Percentiles rank a stretch among this genome's conserved stretches.
phyloP scores from a whole-genome alignment of 306 rosid species.

The Quercus rubra region DNA sequence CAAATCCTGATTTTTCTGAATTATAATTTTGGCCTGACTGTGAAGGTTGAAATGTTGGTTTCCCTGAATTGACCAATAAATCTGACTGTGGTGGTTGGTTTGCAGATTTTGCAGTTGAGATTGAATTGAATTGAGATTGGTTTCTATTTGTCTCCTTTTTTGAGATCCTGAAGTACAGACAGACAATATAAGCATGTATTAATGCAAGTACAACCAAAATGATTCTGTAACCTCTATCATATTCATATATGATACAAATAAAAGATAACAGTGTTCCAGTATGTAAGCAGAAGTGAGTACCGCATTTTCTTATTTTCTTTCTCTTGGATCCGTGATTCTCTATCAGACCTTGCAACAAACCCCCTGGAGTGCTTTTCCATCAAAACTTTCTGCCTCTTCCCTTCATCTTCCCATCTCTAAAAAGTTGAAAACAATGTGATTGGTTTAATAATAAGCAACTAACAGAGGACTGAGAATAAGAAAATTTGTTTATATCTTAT shows the following conservation, averaged over 20 bases:
- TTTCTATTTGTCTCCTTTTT: conserved; percentile 31
- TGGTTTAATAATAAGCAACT: conserved; percentile 7
- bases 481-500: not conserved
- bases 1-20: conserved; percentile 20
- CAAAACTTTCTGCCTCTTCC: conserved; percentile 54
- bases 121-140: conserved; percentile 33
- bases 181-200: conserved; percentile 4
- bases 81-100: not conserved
- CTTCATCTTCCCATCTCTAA: conserved; percentile 82
- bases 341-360: conserved; percentile 58
- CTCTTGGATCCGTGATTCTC: conserved; percentile 61
- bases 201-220: not conserved
- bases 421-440: conserved; percentile 13
- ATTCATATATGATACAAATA: not conserved
- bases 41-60: conserved; percentile 17
- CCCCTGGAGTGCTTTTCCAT: conserved; percentile 85
- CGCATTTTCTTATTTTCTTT: conserved; percentile 47
- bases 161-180: conserved; percentile 46
- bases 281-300: conserved; percentile 21
- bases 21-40: not conserved
- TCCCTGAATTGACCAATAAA: not conserved
- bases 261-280: not conserved
- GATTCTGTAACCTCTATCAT: not conserved
- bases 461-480: conserved; percentile 12
- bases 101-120: not conserved